Evolutionary conservation across 257 asterid genomes (phyloP), one percentile per base, ranked within the genome.

Genomic region (Lycium ferocissimum): DNA sequence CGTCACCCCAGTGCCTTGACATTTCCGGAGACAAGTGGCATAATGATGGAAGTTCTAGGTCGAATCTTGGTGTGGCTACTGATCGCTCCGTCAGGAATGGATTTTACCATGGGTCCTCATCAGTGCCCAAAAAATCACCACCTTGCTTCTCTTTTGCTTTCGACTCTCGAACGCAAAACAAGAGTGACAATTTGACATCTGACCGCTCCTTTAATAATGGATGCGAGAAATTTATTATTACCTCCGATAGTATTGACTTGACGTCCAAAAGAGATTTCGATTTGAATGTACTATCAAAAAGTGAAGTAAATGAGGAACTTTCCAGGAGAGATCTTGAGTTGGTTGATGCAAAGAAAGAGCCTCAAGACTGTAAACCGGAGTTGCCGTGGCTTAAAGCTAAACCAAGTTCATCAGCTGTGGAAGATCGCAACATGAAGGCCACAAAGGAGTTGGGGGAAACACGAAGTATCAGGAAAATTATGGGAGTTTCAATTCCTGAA

Each of bases 301-400:
- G 87, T 75, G 47, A 59, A 75, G 40, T 12, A 33, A 37, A 75
- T 75, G 95, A 89, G 89, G 84, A 92, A 45, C 87, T 87, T 10
- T 62, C 85, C 86, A 33, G 85, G 47, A 83, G 49, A 33, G 69
- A 81, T 89, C 82, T 78, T 37, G 91, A 86, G 86, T 45, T 51
- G 38, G 84, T 80, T n/a, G 90, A 90, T 84, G 92, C 89, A 85
- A 89, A 84, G 47, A 43, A 75, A 65, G 89, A 88, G 87, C 81
- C 89, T n/a, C 92, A 89, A 83, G 89, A 76, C 45, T 90, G 81
- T 56, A 78, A 40, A 5, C 66, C 93, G 5, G 83, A 87, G 7
- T 88, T 95, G 87, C 96, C 97, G 69, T 96, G 99, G 98, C 94
- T 95, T 83, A 92, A 86, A 86, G 85, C 87, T 71, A 93, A 87